Evolutionary conservation across 2,329 filamentous ascomycete species (phyloP).

Genomic region (Emmonsia crescens): DNA sequence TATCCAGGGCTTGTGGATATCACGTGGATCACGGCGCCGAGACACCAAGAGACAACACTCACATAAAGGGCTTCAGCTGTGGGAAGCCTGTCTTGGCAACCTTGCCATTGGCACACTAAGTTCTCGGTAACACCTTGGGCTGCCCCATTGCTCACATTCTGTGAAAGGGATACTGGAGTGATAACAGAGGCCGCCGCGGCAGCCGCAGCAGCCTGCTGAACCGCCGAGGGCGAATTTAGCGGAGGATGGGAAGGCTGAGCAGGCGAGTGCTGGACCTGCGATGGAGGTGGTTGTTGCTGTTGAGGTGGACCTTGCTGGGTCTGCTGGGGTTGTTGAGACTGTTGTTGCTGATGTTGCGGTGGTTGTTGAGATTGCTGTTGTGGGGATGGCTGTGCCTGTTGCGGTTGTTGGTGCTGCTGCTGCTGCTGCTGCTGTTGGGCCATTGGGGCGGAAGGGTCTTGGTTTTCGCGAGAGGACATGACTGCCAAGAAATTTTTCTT

Average conservation of each 20-base stretch:
- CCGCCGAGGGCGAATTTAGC: slow-evolving; percentile 24
- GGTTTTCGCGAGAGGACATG: slow-evolving; percentile 33
- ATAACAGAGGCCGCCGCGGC: slow-evolving; percentile 30
- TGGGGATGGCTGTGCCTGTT: slow-evolving; percentile 16
- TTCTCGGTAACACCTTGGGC: slow-evolving; percentile 25
- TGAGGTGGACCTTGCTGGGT: neutral
- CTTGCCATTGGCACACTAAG: slow-evolving; percentile 50
- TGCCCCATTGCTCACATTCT: slow-evolving; percentile 20
- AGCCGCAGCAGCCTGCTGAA: slow-evolving; percentile 24
- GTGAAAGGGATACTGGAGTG: slow-evolving; percentile 18
- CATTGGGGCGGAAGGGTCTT: slow-evolving; percentile 20
- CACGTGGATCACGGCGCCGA: slow-evolving; percentile 6
- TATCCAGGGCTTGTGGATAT: neutral
- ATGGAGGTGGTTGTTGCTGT: slow-evolving; percentile 11
- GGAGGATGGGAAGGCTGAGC: slow-evolving; percentile 16
- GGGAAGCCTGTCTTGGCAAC: slow-evolving; percentile 49
- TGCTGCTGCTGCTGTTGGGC: slow-evolving; percentile 8
- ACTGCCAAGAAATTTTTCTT: slow-evolving; percentile 31
- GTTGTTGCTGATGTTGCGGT: slow-evolving; percentile 11
- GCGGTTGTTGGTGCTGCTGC: slow-evolving; percentile 11
- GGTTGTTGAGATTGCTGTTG: slow-evolving; percentile 13
- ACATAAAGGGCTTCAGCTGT: slow-evolving; percentile 54
- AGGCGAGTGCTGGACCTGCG: slow-evolving; percentile 15
- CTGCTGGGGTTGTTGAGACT: slow-evolving; percentile 9
- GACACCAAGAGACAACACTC: slow-evolving; percentile 19